Conservation (phyloP, 768 basidiomycete genomes). For the Lentinus brumalis region DNA sequence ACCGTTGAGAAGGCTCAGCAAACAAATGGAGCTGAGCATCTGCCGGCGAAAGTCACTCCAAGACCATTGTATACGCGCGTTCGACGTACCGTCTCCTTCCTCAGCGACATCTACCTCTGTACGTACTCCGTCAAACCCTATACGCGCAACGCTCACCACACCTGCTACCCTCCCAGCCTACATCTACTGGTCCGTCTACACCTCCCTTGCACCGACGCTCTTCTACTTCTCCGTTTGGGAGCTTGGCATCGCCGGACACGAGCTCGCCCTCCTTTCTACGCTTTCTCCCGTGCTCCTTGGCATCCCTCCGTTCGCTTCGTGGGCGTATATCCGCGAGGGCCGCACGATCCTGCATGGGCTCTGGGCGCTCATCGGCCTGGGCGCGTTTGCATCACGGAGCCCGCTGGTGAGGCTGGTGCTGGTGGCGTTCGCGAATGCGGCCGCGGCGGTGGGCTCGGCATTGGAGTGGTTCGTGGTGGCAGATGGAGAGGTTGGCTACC, state of each 20-base stretch:
- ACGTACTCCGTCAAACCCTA: slow-evolving; percentile 27
- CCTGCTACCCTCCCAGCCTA: slow-evolving; percentile 50
- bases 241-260: slow-evolving; percentile 81
- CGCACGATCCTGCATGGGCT: slow-evolving; percentile 49
- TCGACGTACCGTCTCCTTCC: slow-evolving; percentile 30
- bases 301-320: slow-evolving; percentile 43
- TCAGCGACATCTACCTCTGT: slow-evolving; percentile 62
- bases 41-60: not conserved
- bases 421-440: slow-evolving; percentile 56
- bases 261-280: slow-evolving; percentile 70
- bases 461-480: slow-evolving; percentile 54
- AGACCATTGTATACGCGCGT: not conserved
- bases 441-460: slow-evolving; percentile 49
- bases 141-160: not conserved
- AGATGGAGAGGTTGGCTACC: slow-evolving; percentile 40
- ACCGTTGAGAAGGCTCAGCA: not conserved
- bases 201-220: slow-evolving; percentile 73
- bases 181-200: slow-evolving; percentile 83
- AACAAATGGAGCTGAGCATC: not conserved
- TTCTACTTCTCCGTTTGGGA: slow-evolving; percentile 96
- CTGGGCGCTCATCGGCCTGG: slow-evolving; percentile 50
- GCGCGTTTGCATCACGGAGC: slow-evolving; percentile 51
- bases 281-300: slow-evolving; percentile 70
- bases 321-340: slow-evolving; percentile 51
- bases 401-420: slow-evolving; percentile 57